These are phyloP conservation scores for Conticribra weissflogii DNA, from an alignment of 108 stramenopile genomes.

Conservation along the genomic window DNA sequence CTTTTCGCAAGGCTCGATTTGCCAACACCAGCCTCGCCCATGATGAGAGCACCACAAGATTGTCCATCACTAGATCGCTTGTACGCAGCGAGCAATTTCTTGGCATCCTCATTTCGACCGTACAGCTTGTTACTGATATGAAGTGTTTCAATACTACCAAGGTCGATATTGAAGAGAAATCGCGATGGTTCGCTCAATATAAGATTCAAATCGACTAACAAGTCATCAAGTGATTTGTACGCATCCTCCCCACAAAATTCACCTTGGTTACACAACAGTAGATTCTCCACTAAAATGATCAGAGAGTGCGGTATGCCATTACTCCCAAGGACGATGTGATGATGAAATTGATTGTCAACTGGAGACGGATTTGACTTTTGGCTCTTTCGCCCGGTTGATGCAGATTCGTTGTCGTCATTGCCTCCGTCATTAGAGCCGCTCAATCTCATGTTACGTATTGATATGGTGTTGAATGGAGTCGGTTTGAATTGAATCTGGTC, in stretches of 20 bases:
- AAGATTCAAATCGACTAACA: conserved; percentile 23
- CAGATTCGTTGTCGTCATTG: too few relatives aligned
- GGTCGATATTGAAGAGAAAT: conserved; percentile 25
- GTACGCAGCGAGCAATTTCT: conserved; percentile 8
- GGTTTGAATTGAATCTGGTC: too few relatives aligned
- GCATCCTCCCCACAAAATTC: conserved; percentile 24
- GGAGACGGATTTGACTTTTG: too few relatives aligned
- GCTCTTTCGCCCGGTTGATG: too few relatives aligned
- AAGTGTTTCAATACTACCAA: neutral
- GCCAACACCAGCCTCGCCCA: conserved; percentile 28
- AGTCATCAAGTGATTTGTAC: conserved; percentile 22
- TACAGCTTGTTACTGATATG: conserved; percentile 20
- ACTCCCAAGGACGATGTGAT: conserved; percentile 4
- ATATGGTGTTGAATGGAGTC: too few relatives aligned
- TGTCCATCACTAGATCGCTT: neutral
- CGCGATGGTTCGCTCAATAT: conserved; percentile 23
- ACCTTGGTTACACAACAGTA: conserved; percentile 18
- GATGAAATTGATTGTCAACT: neutral
- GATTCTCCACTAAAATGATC: conserved; percentile 11
- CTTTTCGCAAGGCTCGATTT: conserved; percentile 27
- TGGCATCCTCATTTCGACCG: conserved; percentile 25
- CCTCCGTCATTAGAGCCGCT: too few relatives aligned
- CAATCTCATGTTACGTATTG: too few relatives aligned
- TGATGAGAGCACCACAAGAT: conserved; percentile 14
- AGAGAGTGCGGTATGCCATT: conserved; percentile 20